Evolutionary conservation across 495 filamentous ascomycete species (phyloP).

Genomic region (Oidiodendron maius): DNA sequence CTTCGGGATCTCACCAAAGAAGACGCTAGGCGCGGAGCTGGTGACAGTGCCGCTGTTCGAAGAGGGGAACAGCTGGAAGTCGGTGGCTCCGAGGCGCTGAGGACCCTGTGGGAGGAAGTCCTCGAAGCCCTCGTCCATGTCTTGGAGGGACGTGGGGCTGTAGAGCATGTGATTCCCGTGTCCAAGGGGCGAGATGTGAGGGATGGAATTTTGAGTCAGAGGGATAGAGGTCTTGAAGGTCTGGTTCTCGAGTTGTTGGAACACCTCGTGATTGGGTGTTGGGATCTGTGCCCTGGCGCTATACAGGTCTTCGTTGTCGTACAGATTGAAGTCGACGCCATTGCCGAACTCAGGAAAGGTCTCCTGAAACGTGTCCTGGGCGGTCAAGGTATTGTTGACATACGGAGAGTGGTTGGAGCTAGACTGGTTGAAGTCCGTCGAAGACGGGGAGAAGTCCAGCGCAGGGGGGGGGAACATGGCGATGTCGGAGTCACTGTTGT

Average conservation of each 20-base stretch:
- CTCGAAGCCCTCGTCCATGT: conserved; percentile 25
- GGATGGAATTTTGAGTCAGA: conserved; percentile 27
- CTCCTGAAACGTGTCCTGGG: conserved; percentile 17
- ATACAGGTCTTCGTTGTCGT: conserved; percentile 53
- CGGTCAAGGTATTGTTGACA: conserved; percentile 10
- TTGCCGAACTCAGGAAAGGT: conserved; percentile 11
- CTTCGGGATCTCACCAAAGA: conserved; percentile 23
- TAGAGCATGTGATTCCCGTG: conserved; percentile 61
- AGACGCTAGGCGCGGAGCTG: conserved; percentile 13
- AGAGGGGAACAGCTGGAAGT: conserved; percentile 24
- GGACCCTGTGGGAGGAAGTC: conserved; percentile 15
- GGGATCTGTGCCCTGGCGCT: conserved; percentile 35
- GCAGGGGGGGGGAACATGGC: conserved; percentile 14
- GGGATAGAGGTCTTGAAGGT: conserved; percentile 25
- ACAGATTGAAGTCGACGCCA: conserved; percentile 39
- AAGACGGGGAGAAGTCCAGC: conserved; percentile 21
- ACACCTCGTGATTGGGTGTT: conserved; percentile 27
- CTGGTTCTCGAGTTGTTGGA: conserved; percentile 16
- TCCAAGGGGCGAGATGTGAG: conserved; percentile 55
- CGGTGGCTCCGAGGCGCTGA: not conserved
- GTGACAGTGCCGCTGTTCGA: conserved; percentile 11
- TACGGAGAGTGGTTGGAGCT: conserved; percentile 19
- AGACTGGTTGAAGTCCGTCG: conserved; percentile 10
- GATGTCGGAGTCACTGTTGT: conserved; percentile 11
- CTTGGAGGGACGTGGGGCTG: conserved; percentile 45